Conservation (phyloP, 495 filamentous ascomycete species). For the Trichoderma gamsii region DNA sequence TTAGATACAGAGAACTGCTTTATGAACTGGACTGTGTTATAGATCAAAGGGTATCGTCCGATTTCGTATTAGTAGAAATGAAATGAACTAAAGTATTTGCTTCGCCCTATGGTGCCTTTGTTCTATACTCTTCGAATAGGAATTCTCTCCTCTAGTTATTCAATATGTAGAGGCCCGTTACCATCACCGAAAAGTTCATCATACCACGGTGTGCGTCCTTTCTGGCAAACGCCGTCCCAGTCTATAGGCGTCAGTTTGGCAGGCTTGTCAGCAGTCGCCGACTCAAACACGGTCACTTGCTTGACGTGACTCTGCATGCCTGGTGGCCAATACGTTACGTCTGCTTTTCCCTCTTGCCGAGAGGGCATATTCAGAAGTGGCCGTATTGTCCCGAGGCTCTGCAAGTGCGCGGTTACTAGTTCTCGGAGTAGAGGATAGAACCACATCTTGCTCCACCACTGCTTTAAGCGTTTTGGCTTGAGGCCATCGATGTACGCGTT, state of each 20-base stretch:
- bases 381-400: not conserved
- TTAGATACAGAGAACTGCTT: no score
- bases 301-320: not conserved
- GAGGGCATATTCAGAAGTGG: not conserved
- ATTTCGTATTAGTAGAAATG: no score
- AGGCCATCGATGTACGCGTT: constrained; percentile 15
- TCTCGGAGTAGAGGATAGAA: constrained; percentile 13
- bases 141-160: not conserved
- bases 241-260: not conserved
- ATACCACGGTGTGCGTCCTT: constrained; percentile 13
- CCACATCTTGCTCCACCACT: constrained; percentile 14
- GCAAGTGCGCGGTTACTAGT: not conserved
- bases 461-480: not conserved
- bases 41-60: no score
- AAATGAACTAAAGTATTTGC: no score
- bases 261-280: not conserved
- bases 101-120: no score
- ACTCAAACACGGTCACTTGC: constrained; percentile 11
- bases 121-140: no score
- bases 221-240: constrained; percentile 15
- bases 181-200: constrained; percentile 11
- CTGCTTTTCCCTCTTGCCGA: not conserved
- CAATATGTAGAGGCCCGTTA: not conserved
- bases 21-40: no score
- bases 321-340: constrained; percentile 8